phyloP scores from a whole-genome alignment of 306 rosid genomes.

The Quercus aquifolioides region DNA sequence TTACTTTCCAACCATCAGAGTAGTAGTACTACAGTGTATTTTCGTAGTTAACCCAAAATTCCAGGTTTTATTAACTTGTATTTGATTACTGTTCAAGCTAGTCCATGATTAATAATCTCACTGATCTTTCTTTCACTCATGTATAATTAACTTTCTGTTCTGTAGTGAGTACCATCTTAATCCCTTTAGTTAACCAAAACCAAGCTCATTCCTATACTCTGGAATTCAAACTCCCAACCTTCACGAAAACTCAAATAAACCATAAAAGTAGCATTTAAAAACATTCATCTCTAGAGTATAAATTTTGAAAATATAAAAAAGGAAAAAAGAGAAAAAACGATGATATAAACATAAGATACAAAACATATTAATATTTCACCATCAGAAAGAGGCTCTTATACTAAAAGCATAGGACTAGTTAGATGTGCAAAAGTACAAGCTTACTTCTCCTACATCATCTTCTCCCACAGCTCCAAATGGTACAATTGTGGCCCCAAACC shows the following conservation, averaged over 20 bases:
- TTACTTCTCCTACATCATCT: conserved; percentile 76
- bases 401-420: not conserved
- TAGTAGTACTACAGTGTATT: not conserved
- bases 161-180: not conserved
- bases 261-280: not conserved
- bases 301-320: too few species aligned
- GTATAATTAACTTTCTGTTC: not conserved
- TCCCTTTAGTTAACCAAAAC: not conserved
- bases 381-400: not conserved
- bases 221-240: not conserved
- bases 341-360: not conserved
- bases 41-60: not conserved
- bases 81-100: not conserved
- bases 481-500: conserved; percentile 87
- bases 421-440: conserved; percentile 27
- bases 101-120: not conserved
- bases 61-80: not conserved
- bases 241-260: not conserved
- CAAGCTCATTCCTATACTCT: not conserved
- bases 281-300: too few species aligned
- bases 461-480: conserved; percentile 96
- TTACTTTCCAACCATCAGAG: not conserved
- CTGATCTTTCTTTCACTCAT: not conserved
- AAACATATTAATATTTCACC: not conserved
- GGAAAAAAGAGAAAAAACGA: not conserved